Conservation (phyloP, 352 stramenopile genomes). For the Pythium pectinolyticum region DNA sequence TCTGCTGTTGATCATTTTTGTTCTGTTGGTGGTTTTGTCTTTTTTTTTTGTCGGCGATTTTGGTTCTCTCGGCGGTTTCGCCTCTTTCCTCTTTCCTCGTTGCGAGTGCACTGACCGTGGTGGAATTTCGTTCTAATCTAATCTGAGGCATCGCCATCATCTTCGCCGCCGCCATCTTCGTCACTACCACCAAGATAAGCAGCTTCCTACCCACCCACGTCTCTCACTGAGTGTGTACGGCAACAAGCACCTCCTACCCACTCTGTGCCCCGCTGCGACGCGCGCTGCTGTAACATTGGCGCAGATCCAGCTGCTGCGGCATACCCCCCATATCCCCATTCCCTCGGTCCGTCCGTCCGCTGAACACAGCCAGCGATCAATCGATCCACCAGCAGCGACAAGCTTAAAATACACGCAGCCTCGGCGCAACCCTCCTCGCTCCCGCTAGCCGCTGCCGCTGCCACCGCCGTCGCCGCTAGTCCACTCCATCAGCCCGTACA, state of each 20-base stretch:
- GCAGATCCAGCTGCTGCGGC: neutral
- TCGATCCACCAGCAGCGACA: too few relatives aligned
- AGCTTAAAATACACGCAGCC: constrained; percentile 5
- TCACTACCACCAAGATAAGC: constrained; percentile 1
- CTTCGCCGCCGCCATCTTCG: neutral
- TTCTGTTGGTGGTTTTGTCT: constrained; percentile 1
- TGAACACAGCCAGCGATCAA: too few relatives aligned
- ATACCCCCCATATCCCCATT: neutral
- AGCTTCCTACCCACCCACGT: neutral
- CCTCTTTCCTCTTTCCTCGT: neutral
- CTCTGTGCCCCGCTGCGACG: neutral
- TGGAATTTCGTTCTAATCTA: too few relatives aligned
- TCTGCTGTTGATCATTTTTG: neutral
- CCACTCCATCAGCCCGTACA: neutral
- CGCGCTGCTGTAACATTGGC: constrained; percentile 5
- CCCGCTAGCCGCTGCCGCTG: neutral
- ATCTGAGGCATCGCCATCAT: neutral
- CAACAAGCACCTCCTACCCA: too few relatives aligned
- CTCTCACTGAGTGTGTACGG: too few relatives aligned
- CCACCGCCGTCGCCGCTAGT: neutral
- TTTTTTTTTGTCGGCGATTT: neutral
- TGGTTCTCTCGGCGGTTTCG: neutral
- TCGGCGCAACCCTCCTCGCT: neutral
- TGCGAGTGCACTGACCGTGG: neutral
- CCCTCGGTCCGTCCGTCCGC: too few relatives aligned